phyloP scores from a whole-genome alignment of 139 green algal genomes.

The Chlamydomonas applanata region DNA sequence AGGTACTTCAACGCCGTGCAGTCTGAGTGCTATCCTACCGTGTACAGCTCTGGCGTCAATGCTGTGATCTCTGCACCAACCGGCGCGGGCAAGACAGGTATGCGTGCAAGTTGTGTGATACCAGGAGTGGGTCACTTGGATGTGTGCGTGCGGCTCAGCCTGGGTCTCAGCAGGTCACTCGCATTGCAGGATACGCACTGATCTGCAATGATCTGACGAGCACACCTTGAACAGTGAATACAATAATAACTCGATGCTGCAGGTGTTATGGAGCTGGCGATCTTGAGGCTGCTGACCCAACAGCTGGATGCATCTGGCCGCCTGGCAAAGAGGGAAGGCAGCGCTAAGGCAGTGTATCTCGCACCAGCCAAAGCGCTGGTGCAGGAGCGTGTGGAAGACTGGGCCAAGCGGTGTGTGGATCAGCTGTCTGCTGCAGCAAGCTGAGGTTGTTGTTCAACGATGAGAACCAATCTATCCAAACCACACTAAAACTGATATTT shows the following conservation, averaged over 20 bases:
- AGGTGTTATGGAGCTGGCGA: conserved; percentile 85
- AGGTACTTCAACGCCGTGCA: conserved; percentile 96
- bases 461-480: too few relatives aligned
- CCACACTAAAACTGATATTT: not conserved
- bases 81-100: conserved; percentile 89
- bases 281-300: conserved; percentile 68
- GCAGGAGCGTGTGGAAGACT: conserved; percentile 82
- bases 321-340: conserved; percentile 13
- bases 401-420: conserved; percentile 64
- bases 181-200: too few relatives aligned
- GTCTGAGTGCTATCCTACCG: conserved; percentile 77
- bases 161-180: too few relatives aligned
- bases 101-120: too few relatives aligned
- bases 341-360: conserved; percentile 52
- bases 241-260: too few relatives aligned
- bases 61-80: conserved; percentile 80
- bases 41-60: conserved; percentile 59
- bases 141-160: too few relatives aligned
- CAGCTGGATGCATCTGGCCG: conserved; percentile 9
- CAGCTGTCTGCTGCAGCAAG: too few relatives aligned
- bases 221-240: too few relatives aligned
- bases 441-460: too few relatives aligned
- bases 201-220: too few relatives aligned
- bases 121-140: too few relatives aligned
- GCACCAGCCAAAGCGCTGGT: conserved; percentile 71